Percentiles rank a stretch among this genome's conserved stretches.
Conservation (phyloP, 148 eudicot genomes). For the Amaranthus palmeri region DNA sequence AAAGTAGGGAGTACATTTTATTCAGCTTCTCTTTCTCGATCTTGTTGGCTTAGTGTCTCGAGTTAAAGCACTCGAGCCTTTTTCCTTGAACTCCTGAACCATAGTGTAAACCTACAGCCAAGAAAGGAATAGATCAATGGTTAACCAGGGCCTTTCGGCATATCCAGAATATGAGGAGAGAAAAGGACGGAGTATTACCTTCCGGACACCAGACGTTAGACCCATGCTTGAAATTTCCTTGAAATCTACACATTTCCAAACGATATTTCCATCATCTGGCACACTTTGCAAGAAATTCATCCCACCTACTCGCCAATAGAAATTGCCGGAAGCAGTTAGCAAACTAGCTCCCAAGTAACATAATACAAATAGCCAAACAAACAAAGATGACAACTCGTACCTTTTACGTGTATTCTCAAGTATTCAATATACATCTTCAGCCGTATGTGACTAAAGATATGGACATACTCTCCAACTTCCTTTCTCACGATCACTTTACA, state of each 20-base stretch:
- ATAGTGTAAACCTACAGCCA: slow-evolving; percentile 70
- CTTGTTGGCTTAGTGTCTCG: slow-evolving; percentile 27
- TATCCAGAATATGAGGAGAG: not conserved
- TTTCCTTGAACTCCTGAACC: slow-evolving; percentile 67
- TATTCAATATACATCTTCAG: slow-evolving; percentile 87
- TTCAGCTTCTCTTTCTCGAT: slow-evolving; percentile 30
- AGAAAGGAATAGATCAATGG: not conserved
- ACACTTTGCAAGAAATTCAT: slow-evolving; percentile 23
- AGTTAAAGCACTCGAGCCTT: slow-evolving; percentile 14
- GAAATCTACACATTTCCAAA: slow-evolving; percentile 65
- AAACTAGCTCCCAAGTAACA: not conserved
- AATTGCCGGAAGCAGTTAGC: slow-evolving; percentile 8
- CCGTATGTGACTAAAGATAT: slow-evolving; percentile 83
- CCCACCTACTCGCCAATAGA: slow-evolving; percentile 39
- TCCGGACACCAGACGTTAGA: slow-evolving; percentile 89
- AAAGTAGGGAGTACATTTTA: not conserved
- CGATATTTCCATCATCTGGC: slow-evolving; percentile 35
- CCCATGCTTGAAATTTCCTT: slow-evolving; percentile 75
- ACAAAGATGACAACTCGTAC: slow-evolving; percentile 28
- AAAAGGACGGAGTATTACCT: slow-evolving; percentile 43
- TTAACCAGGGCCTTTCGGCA: not conserved
- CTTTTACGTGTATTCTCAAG: slow-evolving; percentile 52
- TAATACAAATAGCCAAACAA: not conserved
- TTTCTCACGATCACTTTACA: slow-evolving; percentile 52
- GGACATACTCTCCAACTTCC: slow-evolving; percentile 81